These are phyloP conservation scores for Clarireedia sp. DNA, from an alignment of 2,329 filamentous ascomycete species.

Conservation along the genomic window DNA sequence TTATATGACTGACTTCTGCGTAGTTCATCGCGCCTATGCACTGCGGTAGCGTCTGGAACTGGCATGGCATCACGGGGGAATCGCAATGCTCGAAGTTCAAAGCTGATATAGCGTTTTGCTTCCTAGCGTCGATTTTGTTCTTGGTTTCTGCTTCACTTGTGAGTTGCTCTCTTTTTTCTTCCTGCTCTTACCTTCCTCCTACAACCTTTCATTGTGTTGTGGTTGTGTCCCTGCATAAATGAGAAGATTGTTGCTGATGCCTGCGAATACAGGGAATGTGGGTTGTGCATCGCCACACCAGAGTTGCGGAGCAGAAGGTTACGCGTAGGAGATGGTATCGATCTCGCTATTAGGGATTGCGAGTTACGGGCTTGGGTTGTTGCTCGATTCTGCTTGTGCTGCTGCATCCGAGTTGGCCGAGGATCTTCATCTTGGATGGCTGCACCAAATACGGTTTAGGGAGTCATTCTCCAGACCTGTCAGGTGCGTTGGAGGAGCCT, in stretches of 20 bases:
- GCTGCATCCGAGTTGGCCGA: too few relatives aligned
- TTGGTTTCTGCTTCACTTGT: constrained; percentile 18
- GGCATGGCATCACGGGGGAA: constrained; percentile 74
- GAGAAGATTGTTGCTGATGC: background rate
- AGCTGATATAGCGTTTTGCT: constrained; percentile 36
- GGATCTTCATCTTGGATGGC: too few relatives aligned
- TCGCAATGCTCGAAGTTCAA: constrained; percentile 61
- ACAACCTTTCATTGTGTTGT: constrained; percentile 63
- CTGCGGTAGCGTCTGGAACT: constrained; percentile 69
- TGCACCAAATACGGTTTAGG: too few relatives aligned
- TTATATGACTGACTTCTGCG: background rate
- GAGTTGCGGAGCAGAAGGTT: background rate
- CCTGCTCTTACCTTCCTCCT: constrained; percentile 27
- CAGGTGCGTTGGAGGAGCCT: too few relatives aligned
- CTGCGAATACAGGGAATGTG: constrained; percentile 5
- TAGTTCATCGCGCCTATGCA: constrained; percentile 70
- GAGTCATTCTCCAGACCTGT: too few relatives aligned
- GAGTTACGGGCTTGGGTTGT: background rate
- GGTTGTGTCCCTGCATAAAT: too few relatives aligned
- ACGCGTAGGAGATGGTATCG: constrained; percentile 11
- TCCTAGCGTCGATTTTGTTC: constrained; percentile 22
- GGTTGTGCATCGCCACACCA: constrained; percentile 3
- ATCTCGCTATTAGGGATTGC: constrained; percentile 2
- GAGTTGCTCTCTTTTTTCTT: constrained; percentile 14
- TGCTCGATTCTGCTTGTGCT: too few relatives aligned